Conservation (phyloP, 805 yeast species). For the Barnettozyma pratensis region DNA sequence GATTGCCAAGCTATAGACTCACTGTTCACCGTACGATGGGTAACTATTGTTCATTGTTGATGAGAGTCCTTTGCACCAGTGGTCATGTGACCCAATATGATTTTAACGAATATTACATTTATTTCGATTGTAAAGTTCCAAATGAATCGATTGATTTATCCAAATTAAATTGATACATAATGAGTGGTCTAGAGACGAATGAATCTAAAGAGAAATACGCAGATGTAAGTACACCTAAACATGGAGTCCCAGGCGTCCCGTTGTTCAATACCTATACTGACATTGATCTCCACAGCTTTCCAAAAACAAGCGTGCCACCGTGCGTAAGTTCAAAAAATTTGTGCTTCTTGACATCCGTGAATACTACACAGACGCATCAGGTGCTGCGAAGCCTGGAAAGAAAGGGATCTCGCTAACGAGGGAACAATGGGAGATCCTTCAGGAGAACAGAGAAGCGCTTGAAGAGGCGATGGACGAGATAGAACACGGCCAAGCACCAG, state of each 20-base stretch:
- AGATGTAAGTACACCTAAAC: slow-evolving; percentile 4
- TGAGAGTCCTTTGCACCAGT: neutral
- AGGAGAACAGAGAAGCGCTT: slow-evolving; percentile 43
- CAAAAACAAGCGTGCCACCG: slow-evolving; percentile 63
- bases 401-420: slow-evolving; percentile 64
- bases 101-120: neutral
- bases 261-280: neutral
- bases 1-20: slow-evolving; percentile 32
- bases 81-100: neutral
- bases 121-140: neutral
- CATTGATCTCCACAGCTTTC: slow-evolving; percentile 35
- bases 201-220: slow-evolving; percentile 4
- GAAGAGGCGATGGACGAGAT: slow-evolving; percentile 43
- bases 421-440: slow-evolving; percentile 47
- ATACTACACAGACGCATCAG: slow-evolving; percentile 53
- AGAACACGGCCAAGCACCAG: slow-evolving; percentile 21
- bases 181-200: slow-evolving; percentile 4
- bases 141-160: neutral
- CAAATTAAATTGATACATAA: neutral
- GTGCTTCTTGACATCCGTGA: slow-evolving; percentile 81
- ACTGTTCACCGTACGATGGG: no score
- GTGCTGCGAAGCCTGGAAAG: slow-evolving; percentile 72
- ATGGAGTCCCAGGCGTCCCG: neutral
- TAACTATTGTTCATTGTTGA: no score
- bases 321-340: slow-evolving; percentile 62